phyloP scores from a whole-genome alignment of 805 yeast genomes.

The Candida tibetensis region DNA sequence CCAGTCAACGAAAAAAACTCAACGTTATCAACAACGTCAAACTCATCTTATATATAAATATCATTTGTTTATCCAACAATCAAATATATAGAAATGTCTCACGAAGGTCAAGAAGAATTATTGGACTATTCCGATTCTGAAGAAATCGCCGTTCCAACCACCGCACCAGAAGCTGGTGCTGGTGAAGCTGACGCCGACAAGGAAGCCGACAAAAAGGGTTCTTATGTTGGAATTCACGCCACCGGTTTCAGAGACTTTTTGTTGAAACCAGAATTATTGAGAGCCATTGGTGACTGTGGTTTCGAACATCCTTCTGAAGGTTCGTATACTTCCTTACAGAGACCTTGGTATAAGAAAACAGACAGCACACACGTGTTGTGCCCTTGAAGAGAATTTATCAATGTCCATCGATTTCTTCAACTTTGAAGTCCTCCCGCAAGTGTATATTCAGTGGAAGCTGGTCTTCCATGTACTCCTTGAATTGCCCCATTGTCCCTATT shows the following conservation, averaged over 20 bases:
- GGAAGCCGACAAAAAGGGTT: conserved; percentile 85
- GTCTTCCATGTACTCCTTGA: no score
- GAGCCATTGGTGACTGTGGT: conserved; percentile 99
- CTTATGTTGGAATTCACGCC: conserved; percentile 96
- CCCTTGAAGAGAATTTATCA: no score
- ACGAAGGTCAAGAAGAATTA: conserved; percentile 98
- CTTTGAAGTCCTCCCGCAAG: no score
- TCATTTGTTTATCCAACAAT: neutral
- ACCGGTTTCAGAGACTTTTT: conserved; percentile 98
- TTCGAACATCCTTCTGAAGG: conserved; percentile 99
- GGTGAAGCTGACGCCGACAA: conserved; percentile 50
- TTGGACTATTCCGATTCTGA: conserved; percentile 98
- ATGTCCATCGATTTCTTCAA: no score
- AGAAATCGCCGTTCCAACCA: conserved; percentile 73
- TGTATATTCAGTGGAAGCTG: no score
- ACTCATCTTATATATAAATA: no score
- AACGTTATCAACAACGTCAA: neutral
- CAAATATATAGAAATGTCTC: conserved; percentile 54
- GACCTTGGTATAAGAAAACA: neutral
- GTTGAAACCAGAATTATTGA: conserved; percentile 91
- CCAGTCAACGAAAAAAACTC: neutral
- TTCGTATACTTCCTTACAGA: conserved; percentile 44
- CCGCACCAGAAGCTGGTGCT: conserved; percentile 42
- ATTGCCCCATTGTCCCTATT: no score
- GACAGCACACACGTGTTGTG: no score